Conservation (phyloP, 352 stramenopile genomes). For the Saprolegnia diclina region DNA sequence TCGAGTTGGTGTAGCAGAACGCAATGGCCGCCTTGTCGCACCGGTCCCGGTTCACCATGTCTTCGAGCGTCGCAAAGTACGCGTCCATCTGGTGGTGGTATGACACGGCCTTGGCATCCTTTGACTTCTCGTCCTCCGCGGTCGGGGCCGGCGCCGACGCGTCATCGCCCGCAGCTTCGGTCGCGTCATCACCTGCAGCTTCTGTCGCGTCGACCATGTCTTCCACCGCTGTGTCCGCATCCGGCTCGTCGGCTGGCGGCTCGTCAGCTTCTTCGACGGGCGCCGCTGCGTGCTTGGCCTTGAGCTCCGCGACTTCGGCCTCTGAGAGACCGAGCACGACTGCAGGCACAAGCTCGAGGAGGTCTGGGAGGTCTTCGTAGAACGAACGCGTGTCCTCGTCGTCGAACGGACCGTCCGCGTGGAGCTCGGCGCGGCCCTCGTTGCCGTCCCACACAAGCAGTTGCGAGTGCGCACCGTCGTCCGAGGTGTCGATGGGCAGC, state of each 20-base stretch:
- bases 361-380: conserved; percentile 95
- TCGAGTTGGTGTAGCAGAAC: conserved; percentile 96
- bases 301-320: conserved; percentile 76
- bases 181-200: conserved; percentile 2
- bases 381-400: conserved; percentile 94
- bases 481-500: conserved; percentile 54
- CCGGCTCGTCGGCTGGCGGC: conserved; percentile 34
- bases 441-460: conserved; percentile 54
- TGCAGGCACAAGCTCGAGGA: conserved; percentile 91
- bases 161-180: conserved; percentile 18
- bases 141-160: neutral
- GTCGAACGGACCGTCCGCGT: conserved; percentile 88
- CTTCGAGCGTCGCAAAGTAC: conserved; percentile 87
- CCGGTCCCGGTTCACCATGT: conserved; percentile 91
- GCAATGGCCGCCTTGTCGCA: conserved; percentile 94
- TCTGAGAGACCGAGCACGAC: conserved; percentile 91
- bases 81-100: conserved; percentile 94
- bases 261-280: conserved; percentile 32
- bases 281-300: conserved; percentile 57
- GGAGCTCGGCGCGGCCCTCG: conserved; percentile 66
- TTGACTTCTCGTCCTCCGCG: neutral
- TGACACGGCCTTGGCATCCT: conserved; percentile 35
- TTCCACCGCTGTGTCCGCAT: conserved; percentile 29
- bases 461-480: conserved; percentile 28
- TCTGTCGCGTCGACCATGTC: conserved; percentile 21